phyloP scores from a whole-genome alignment of 176 grass and related monocot species.

The Bothriochloa decipiens region DNA sequence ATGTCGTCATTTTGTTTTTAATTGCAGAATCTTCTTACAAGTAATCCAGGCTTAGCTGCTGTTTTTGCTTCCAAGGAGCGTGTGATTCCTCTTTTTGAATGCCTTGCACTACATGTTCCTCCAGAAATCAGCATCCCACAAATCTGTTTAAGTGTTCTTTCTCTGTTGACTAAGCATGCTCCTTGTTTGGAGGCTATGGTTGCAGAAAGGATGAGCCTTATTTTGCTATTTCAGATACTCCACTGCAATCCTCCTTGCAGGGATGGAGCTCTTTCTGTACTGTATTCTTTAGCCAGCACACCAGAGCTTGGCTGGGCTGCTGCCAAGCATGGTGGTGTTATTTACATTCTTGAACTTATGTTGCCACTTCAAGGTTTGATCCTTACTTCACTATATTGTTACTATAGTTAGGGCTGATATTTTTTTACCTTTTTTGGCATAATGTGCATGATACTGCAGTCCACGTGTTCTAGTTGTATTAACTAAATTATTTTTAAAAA shows the following conservation, averaged over 20 bases:
- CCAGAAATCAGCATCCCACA: slow-evolving; percentile 85
- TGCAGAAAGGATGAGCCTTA: slow-evolving; percentile 88
- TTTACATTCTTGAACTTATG: slow-evolving; percentile 99
- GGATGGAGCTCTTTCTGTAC: slow-evolving; percentile 85
- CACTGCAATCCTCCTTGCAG: slow-evolving; percentile 84
- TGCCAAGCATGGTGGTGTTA: slow-evolving; percentile 95
- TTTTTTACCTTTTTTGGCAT: not conserved
- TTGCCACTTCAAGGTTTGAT: slow-evolving; percentile 77
- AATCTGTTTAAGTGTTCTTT: slow-evolving; percentile 87
- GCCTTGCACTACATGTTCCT: slow-evolving; percentile 67
- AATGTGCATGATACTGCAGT: slow-evolving; percentile 29
- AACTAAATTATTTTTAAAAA: slow-evolving; percentile 22
- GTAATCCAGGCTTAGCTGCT: slow-evolving; percentile 83
- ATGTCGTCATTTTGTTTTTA: slow-evolving; percentile 41
- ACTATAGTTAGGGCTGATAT: not conserved
- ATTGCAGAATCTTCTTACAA: slow-evolving; percentile 90
- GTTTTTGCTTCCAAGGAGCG: slow-evolving; percentile 88
- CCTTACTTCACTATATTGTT: slow-evolving; percentile 1
- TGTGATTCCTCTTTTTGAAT: slow-evolving; percentile 90
- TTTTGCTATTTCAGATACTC: slow-evolving; percentile 94
- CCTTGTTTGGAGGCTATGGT: slow-evolving; percentile 98
- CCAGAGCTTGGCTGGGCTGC: slow-evolving; percentile 97
- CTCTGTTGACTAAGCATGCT: slow-evolving; percentile 93
- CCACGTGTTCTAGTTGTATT: not conserved
- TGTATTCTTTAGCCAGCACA: slow-evolving; percentile 93